Evolutionary conservation across 192 early-diverging fungal species (phyloP).

Genomic region (Entomortierella beljakovae): DNA sequence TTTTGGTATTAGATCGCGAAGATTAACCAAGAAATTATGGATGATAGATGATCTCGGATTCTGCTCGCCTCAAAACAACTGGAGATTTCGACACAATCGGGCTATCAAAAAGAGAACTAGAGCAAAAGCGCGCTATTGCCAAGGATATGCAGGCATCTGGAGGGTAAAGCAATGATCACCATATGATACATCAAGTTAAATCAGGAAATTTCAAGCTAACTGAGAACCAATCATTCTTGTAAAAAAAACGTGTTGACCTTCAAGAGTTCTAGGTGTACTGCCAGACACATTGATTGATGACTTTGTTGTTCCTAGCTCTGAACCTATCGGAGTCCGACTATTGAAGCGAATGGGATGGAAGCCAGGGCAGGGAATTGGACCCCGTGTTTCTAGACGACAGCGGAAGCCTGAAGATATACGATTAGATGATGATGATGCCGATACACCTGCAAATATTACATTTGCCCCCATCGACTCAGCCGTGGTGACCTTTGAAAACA

Average conservation of each 20-base stretch:
- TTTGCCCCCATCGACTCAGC: slow-evolving; percentile 79
- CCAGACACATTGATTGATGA: slow-evolving; percentile 65
- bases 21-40: neutral
- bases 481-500: slow-evolving; percentile 58
- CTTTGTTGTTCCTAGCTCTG: slow-evolving; percentile 70
- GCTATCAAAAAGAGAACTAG: slow-evolving; percentile 71
- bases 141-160: slow-evolving; percentile 57
- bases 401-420: slow-evolving; percentile 8
- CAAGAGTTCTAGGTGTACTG: slow-evolving; percentile 55
- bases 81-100: slow-evolving; percentile 78
- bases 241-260: neutral
- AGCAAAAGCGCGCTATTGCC: slow-evolving; percentile 56
- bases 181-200: neutral
- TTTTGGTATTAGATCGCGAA: no score
- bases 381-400: slow-evolving; percentile 64
- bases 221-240: neutral
- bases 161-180: slow-evolving; percentile 32
- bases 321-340: slow-evolving; percentile 71
- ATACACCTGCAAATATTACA: slow-evolving; percentile 57
- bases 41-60: slow-evolving; percentile 59
- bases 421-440: slow-evolving; percentile 56
- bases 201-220: neutral
- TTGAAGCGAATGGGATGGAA: slow-evolving; percentile 90
- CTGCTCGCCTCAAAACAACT: slow-evolving; percentile 65
- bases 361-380: slow-evolving; percentile 87